Base-by-base conservation (phyloP, 2,329 filamentous ascomycete genomes). In the Ceratocystis ficicola region DNA sequence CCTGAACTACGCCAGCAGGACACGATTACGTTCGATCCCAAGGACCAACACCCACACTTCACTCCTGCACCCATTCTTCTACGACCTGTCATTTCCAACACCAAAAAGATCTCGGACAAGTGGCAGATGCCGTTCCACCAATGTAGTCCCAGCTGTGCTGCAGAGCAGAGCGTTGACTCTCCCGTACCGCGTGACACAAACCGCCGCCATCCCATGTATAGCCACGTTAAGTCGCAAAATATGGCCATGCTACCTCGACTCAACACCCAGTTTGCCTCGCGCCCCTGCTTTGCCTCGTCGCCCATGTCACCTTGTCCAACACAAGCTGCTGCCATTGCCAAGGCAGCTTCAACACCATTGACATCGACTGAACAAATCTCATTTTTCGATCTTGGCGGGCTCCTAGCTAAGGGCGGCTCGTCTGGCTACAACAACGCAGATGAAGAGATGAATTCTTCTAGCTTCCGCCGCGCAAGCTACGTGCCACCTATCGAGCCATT, bases 371-470 rank as follows among this genome's bases (percentile, higher is more conserved):
- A 61, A 3, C 64, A 81, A 60, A 83, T 94, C 3, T 90, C 89
- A 0, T 93, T 96, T 73, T 91, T 93, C 71, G 92, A 96, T 70
- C 86, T 91, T 0, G 90, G 90, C 25, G 89, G 89, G 0, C 76
- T 95, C 0, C 77, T 95, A 0, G 84, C 86, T 4, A 79, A 79
- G 20, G 80, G 80, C 69, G 70, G 5, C 71, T 71, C 62, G 72
- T 36, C 44, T 3, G 61, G 46, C 17, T 25, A 61, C 7, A 48
- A 55, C 22, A 12, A 57, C 7, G 52, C 22, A 17, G 63, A 62
- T 5, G 63, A 67, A 8, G 57, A 65, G 10, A 62, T 36, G 17
- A 59, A 73, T 68, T 73, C 70, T 63, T 70, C 71, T 30, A 74
- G 73, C 60, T 70, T 74, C 61, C 72, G 75, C 50, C 62, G 63